Evolutionary conservation across 2,329 filamentous ascomycete genomes (phyloP).

Genomic region (Exophiala sp.): DNA sequence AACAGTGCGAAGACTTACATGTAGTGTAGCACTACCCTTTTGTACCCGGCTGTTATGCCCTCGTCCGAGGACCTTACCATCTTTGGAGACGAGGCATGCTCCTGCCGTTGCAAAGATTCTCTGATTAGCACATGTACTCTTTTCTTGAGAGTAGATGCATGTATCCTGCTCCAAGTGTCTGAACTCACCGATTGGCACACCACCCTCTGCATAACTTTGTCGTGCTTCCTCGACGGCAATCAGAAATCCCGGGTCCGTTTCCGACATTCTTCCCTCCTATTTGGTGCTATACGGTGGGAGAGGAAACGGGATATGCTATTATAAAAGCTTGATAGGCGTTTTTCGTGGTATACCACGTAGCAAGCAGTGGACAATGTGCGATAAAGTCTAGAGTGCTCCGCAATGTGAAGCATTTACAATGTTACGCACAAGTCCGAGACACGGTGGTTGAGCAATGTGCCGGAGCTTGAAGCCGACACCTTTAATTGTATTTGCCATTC

Average conservation of each 20-base stretch:
- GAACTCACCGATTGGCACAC: slow-evolving; percentile 50
- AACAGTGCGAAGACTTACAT: slow-evolving; percentile 50
- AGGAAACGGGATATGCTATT: too few species aligned
- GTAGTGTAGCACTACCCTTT: slow-evolving; percentile 66
- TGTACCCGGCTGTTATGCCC: slow-evolving; percentile 76
- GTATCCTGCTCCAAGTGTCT: neutral
- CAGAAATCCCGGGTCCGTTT: slow-evolving; percentile 51
- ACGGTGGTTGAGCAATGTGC: too few species aligned
- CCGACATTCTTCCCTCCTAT: slow-evolving; percentile 19
- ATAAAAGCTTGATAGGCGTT: too few species aligned
- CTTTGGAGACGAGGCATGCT: slow-evolving; percentile 61
- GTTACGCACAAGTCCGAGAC: too few species aligned
- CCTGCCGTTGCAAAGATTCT: slow-evolving; percentile 28
- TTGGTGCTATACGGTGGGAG: neutral
- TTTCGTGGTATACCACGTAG: too few species aligned
- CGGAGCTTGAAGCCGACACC: too few species aligned
- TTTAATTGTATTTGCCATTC: too few species aligned
- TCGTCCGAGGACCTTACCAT: slow-evolving; percentile 66
- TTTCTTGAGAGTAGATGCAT: neutral
- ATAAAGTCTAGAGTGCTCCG: too few species aligned
- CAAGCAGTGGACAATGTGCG: too few species aligned
- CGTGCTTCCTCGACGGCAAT: slow-evolving; percentile 57
- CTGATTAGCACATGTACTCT: neutral
- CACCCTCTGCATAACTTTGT: slow-evolving; percentile 54
- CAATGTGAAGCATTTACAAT: too few species aligned